Evolutionary conservation across 169 alveolate genomes (phyloP).

Genomic region (Prorocentrum cordatum): DNA sequence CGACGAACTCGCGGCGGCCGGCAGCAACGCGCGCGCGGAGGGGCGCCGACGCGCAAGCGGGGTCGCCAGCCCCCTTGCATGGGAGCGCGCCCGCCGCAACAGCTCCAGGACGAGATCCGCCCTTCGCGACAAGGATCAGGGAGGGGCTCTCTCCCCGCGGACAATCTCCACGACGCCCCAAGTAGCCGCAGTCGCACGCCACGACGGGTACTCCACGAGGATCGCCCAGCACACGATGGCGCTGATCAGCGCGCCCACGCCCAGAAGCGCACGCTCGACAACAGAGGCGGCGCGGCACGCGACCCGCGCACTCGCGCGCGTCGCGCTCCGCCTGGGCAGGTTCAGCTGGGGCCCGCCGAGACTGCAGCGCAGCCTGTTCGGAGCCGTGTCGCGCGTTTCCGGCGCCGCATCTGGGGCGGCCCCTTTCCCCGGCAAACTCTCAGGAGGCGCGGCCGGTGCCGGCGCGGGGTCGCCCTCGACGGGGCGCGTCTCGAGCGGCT

Average conservation of each 20-base stretch:
- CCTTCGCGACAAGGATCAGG: not conserved
- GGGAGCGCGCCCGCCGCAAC: not conserved
- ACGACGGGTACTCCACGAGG: not conserved
- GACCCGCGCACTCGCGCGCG: not conserved
- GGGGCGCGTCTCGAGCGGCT: too few relatives aligned
- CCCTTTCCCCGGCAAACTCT: not conserved
- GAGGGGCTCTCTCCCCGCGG: not conserved
- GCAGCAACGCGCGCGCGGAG: not conserved
- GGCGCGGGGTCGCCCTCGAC: too few relatives aligned
- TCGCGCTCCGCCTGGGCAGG: not conserved
- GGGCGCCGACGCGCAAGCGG: not conserved
- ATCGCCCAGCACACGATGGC: not conserved
- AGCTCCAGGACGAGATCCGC: not conserved
- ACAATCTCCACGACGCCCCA: not conserved
- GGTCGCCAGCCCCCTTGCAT: not conserved
- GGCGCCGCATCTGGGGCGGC: not conserved
- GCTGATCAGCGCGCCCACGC: not conserved
- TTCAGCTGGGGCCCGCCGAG: not conserved
- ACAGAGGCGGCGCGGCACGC: not conserved
- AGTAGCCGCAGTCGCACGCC: not conserved
- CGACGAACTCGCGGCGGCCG: not conserved
- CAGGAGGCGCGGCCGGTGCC: too few relatives aligned
- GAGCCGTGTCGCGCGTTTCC: not conserved
- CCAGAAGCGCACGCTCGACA: not conserved
- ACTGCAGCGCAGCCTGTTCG: too few relatives aligned